Conservation (phyloP, 495 filamentous ascomycete species). For the Amniculicola lignicola region DNA sequence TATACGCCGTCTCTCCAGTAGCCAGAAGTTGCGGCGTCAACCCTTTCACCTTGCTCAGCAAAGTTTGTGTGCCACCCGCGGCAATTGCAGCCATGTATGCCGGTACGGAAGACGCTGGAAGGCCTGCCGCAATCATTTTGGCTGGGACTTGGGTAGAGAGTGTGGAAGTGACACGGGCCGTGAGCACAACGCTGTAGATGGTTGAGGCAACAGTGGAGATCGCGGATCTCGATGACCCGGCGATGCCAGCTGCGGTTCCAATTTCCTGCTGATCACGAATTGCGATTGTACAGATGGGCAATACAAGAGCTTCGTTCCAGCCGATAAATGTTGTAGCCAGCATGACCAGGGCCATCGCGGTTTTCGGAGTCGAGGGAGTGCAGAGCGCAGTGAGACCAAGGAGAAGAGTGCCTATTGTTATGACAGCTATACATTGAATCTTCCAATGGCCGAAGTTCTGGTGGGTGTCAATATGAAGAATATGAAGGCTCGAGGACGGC, state of each 20-base stretch:
- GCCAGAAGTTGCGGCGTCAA: slow-evolving; percentile 25
- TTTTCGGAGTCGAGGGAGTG: slow-evolving; percentile 20
- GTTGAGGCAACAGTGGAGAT: slow-evolving; percentile 29
- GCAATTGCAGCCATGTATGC: slow-evolving; percentile 26
- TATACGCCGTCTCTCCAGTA: slow-evolving; percentile 26
- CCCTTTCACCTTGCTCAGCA: slow-evolving; percentile 25
- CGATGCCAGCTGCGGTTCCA: slow-evolving; percentile 32
- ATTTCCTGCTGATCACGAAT: slow-evolving; percentile 34
- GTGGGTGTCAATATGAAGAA: neutral
- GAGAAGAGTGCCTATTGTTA: slow-evolving; percentile 22
- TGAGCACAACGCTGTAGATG: slow-evolving; percentile 31
- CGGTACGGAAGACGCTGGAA: slow-evolving; percentile 21
- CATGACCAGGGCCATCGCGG: slow-evolving; percentile 21
- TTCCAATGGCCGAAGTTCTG: slow-evolving; percentile 25
- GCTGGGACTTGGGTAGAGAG: slow-evolving; percentile 18
- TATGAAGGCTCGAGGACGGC: neutral
- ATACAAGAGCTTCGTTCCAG: slow-evolving; percentile 31
- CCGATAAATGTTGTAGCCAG: slow-evolving; percentile 32
- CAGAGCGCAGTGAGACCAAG: slow-evolving; percentile 20
- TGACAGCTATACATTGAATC: slow-evolving; percentile 25
- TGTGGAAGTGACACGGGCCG: slow-evolving; percentile 10
- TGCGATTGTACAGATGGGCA: slow-evolving; percentile 33
- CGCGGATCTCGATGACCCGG: slow-evolving; percentile 21
- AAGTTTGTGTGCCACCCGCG: slow-evolving; percentile 9
- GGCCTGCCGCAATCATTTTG: slow-evolving; percentile 18